Evolutionary conservation across 305 asterid species (phyloP).

Genomic region (Rubia occidens): DNA sequence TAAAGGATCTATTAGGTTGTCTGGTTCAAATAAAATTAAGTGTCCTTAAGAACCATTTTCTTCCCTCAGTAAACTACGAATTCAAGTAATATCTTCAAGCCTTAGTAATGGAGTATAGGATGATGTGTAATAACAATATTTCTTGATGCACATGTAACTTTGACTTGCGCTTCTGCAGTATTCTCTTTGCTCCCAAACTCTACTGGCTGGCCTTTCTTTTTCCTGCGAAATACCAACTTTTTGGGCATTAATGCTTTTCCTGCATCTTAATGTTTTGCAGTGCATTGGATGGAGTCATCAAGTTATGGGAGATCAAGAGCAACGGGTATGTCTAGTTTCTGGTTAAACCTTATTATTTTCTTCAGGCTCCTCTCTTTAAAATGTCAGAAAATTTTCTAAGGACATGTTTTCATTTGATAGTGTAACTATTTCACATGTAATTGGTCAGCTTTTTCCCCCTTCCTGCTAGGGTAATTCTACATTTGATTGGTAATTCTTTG

Average conservation of each 20-base stretch:
- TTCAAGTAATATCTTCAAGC: background rate
- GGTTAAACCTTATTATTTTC: constrained; percentile 21
- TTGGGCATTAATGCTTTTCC: constrained; percentile 6
- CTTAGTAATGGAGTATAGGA: background rate
- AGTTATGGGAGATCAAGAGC: constrained; percentile 81
- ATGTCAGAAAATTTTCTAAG: background rate
- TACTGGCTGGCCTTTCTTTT: background rate
- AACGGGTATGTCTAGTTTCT: constrained; percentile 50
- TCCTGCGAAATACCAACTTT: background rate
- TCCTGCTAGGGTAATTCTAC: constrained; percentile 9
- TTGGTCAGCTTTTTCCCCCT: constrained; percentile 6
- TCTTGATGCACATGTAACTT: background rate
- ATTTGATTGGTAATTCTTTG: constrained; percentile 21
- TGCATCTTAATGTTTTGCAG: constrained; percentile 37
- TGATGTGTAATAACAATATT: background rate
- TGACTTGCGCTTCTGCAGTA: background rate
- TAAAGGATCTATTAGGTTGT: background rate
- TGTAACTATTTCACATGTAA: background rate
- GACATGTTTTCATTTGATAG: background rate
- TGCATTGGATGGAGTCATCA: constrained; percentile 85
- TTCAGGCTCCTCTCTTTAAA: constrained; percentile 9
- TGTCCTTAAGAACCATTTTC: background rate
- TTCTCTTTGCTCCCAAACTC: background rate
- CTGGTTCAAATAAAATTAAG: background rate
- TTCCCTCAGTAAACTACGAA: background rate